phyloP scores from a whole-genome alignment of 225 moss, liverwort and hornwort species.

The Climacium dendroides region DNA sequence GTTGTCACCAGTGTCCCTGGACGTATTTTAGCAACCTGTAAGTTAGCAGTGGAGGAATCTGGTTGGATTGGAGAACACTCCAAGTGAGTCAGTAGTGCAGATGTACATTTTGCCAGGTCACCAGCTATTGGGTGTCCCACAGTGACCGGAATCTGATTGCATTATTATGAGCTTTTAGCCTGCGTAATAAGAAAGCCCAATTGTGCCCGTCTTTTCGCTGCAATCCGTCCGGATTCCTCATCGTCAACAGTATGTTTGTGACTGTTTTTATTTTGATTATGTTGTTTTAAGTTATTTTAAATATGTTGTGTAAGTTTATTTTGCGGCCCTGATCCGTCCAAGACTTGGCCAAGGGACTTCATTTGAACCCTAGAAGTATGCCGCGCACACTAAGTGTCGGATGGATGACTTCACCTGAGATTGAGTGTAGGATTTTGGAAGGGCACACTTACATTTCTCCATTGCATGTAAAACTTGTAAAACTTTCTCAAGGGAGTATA shows the following conservation, averaged over 20 bases:
- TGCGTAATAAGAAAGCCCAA: slow-evolving; percentile 40
- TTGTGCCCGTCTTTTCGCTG: neutral
- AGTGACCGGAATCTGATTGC: slow-evolving; percentile 22
- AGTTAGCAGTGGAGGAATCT: neutral
- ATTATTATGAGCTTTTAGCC: slow-evolving; percentile 7
- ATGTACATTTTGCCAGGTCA: slow-evolving; percentile 50
- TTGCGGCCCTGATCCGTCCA: neutral
- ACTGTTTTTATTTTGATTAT: neutral
- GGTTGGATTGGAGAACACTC: neutral
- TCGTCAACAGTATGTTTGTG: neutral
- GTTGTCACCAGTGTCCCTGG: neutral
- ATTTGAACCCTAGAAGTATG: neutral
- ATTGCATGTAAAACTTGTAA: too few relatives aligned
- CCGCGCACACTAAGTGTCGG: rapidly evolving
- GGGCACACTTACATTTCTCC: too few relatives aligned
- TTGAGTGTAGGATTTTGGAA: too few relatives aligned
- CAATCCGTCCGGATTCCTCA: neutral
- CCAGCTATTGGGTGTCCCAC: slow-evolving; percentile 23
- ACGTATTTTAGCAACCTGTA: slow-evolving; percentile 2
- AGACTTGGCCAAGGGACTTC: neutral
- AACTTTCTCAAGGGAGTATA: too few relatives aligned
- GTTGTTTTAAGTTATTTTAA: neutral
- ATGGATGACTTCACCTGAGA: neutral
- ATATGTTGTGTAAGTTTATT: neutral
- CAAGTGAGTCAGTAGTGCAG: slow-evolving; percentile 26